Evolutionary conservation across 441 rosid species (phyloP), one percentile per base, ranked within the genome.

Genomic region (Adansonia madagascariensis): DNA sequence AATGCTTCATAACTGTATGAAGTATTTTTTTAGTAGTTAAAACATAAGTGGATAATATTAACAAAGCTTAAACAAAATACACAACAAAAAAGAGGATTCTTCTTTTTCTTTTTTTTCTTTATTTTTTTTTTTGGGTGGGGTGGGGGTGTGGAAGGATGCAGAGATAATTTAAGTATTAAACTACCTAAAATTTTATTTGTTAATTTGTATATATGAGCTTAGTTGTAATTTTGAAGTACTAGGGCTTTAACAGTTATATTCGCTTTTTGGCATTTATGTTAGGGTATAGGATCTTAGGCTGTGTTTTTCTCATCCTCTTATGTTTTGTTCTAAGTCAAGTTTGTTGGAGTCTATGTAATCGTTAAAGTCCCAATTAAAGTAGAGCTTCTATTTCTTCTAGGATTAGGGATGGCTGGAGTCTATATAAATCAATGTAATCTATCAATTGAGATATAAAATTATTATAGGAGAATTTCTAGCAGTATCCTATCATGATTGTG

Each of bases 1-100:
- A 65, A 65, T 44, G 22, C 70, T 49, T n/a, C 70, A 65, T 39
- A n/a, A 65, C 50, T 17, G 5, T 41, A 65, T 41, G 24, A 65
- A 47, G 18, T 47, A 47, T 47, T 68, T 68, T 68, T 24, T 22
- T 24, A 47, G 73, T 68, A 68, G 20, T 69, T 71, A 4, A 52
- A 31, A 52, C 27, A 50, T 31, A 4, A 71, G 8, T 8, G 24
- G 9, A 15, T 69, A 49, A 46, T 17, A 46, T n/a, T 15, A 69
- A 14, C 24, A 24, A 69, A 49, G 59, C 8, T 69, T 24, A 69
- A 49, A 69, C 53, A 49, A 24, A 49, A 22, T 24, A 14, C 56
- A 31, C 31, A 44, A 47, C 47, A 47, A 3, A 46, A 67, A 3
- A 39, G 5, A 35, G 41, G 41, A 35, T 35, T 35, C 41, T 35